Evolutionary conservation across 805 yeast species (phyloP), one percentile per base, ranked within the genome.

Genomic region (Wickerhamiella azyma): DNA sequence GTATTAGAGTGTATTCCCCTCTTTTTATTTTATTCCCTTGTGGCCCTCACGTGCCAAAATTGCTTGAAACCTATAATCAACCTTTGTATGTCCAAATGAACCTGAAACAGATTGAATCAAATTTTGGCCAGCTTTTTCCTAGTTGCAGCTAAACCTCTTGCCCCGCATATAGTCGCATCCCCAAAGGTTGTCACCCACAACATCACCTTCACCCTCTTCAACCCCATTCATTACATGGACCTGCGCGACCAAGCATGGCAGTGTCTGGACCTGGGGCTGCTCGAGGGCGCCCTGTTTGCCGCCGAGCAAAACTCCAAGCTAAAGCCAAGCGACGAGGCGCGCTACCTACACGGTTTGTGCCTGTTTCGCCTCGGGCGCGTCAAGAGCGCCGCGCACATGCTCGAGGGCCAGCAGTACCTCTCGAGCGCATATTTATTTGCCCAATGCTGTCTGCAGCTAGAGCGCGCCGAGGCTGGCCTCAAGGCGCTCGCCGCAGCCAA

Each of bases 381-480:
- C 61, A 78, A 79, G 50, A 66, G 85, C 1, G 85, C 85, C 1
- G 45, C 59, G 36, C 77, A 71, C 53, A 36, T 32, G 16, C 30
- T 38, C 21, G 33, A 69, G 19, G 68, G 70, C 17, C 68, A 70
- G 41, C 61, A 66, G 18, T 85, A 84, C 61, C 65, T 77, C 33
- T 94, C 94, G 1, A 85, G 95, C 58, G 69, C 79, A 0, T 88
- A 75, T 59, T 60, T 88, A 0, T 84, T 74, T 64, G 94, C 84
- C 1, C 73, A 75, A 55, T 74, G 82, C 58, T 77, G 85, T 45
- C 59, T 78, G 47, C 65, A 69, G 40, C 63, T 82, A 46, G 71
- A 72, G 39, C 65, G 66, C 52, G 76, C 68, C 52, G 64, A 69
- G 35, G 83, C 79, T 53, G 94, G 94, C 1, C 70, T 80, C 1